These are phyloP conservation scores for Pythium brassicae DNA, from an alignment of 352 stramenopile genomes.

Conservation along the genomic window DNA sequence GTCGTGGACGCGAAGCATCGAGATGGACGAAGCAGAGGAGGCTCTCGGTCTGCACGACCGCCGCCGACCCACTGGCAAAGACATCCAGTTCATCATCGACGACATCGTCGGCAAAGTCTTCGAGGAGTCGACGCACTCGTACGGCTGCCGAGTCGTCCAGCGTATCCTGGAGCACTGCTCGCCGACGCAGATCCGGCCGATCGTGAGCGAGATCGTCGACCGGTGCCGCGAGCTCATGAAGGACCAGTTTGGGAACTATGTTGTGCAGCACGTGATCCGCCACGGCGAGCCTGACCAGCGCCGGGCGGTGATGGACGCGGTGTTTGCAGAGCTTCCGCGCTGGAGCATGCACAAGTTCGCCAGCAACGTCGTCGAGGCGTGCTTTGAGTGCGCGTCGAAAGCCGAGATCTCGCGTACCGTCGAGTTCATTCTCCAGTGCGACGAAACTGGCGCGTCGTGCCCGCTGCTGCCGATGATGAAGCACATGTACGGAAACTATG, in stretches of 20 bases:
- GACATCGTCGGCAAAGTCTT: conserved; percentile 92
- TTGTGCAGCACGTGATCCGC: conserved; percentile 98
- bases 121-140: conserved; percentile 94
- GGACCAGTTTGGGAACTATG: conserved; percentile 99
- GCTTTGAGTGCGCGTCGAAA: conserved; percentile 84
- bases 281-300: conserved; percentile 87
- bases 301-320: conserved; percentile 75
- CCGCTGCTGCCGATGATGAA: conserved; percentile 93
- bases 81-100: conserved; percentile 98
- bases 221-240: conserved; percentile 85
- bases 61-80: conserved; percentile 57
- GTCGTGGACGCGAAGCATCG: conserved; percentile 44
- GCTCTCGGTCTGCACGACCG: background rate
- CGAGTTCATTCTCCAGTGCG: conserved; percentile 69
- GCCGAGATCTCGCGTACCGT: conserved; percentile 80
- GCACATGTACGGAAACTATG: conserved; percentile 96
- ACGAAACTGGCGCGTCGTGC: conserved; percentile 66
- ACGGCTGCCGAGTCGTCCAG: conserved; percentile 98
- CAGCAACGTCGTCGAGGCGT: conserved; percentile 95
- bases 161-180: conserved; percentile 96
- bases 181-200: conserved; percentile 85
- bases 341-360: conserved; percentile 96
- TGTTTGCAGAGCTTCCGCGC: conserved; percentile 84
- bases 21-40: conserved; percentile 14
- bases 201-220: conserved; percentile 93